Evolutionary conservation across 2,329 filamentous ascomycete species (phyloP).

Genomic region (Pseudogymnoascus sp.): DNA sequence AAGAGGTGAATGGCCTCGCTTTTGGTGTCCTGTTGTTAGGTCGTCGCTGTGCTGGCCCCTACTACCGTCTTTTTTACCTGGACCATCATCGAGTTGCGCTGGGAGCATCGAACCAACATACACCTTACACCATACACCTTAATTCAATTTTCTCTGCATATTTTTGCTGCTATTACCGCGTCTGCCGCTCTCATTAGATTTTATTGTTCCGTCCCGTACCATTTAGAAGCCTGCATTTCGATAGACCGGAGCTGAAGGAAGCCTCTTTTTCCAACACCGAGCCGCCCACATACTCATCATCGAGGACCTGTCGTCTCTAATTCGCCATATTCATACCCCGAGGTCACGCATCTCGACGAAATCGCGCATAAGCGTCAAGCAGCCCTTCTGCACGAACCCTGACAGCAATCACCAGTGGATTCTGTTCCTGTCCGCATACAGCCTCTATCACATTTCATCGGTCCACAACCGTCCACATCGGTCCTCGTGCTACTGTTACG

Average conservation of each 20-base stretch:
- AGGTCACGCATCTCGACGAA: conserved; percentile 1
- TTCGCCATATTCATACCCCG: background rate
- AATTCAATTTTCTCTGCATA: background rate
- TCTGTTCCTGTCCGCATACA: background rate
- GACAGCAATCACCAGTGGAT: conserved; percentile 1
- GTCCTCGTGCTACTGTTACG: background rate
- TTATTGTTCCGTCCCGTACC: background rate
- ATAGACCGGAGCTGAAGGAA: background rate
- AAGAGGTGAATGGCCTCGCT: background rate
- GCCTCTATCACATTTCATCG: background rate
- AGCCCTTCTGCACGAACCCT: background rate
- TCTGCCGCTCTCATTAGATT: background rate
- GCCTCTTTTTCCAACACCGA: background rate
- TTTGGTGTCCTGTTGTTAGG: background rate
- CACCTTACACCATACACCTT: background rate
- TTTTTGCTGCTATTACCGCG: background rate
- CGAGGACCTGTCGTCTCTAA: background rate
- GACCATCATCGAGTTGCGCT: conserved; percentile 7
- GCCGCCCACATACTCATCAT: background rate
- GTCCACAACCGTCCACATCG: background rate
- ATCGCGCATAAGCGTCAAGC: conserved; percentile 5
- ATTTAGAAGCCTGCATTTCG: background rate
- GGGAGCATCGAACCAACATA: background rate
- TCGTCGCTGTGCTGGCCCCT: conserved; percentile 1
- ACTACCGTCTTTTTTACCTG: background rate